phyloP scores from a whole-genome alignment of 306 rosid species.

The Crotalaria pallida region DNA sequence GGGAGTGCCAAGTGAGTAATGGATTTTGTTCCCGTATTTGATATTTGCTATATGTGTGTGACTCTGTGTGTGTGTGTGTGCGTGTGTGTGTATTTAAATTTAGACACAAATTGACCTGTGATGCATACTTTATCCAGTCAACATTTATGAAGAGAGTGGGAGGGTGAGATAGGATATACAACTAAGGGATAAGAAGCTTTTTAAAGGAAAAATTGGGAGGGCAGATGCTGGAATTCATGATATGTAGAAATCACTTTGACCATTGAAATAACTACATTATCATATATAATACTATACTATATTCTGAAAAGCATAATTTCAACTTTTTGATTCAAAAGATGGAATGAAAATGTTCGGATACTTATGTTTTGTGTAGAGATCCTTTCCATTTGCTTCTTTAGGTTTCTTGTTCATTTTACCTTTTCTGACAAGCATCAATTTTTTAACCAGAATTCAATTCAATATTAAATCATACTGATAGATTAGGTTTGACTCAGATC shows the following conservation, averaged over 20 bases:
- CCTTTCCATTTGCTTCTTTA: no score
- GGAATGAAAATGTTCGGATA: background rate
- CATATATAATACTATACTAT: no score
- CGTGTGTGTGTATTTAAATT: no score
- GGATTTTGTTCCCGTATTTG: background rate
- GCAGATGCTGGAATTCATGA: background rate
- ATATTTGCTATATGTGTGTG: constrained; percentile 1
- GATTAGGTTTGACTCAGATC: no score
- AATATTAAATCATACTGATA: no score
- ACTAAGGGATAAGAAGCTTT: background rate
- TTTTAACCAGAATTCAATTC: no score
- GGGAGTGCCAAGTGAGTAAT: constrained; percentile 74
- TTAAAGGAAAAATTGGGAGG: constrained; percentile 1
- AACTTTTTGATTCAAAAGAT: background rate
- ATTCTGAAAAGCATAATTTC: no score
- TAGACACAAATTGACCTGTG: constrained; percentile 4
- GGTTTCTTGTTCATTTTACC: no score
- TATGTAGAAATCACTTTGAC: constrained; percentile 1
- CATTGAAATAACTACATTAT: no score
- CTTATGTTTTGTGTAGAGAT: no score
- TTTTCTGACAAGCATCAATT: no score
- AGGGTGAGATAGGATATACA: background rate
- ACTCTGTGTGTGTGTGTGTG: no score
- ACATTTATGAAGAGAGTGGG: constrained; percentile 1
- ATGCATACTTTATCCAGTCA: constrained; percentile 5